Percentiles rank a stretch among this genome's conserved stretches.
These are phyloP conservation scores for Eremothecium cymbalariae DNA, from an alignment of 1,139 yeast genomes.

Conservation along the genomic window DNA sequence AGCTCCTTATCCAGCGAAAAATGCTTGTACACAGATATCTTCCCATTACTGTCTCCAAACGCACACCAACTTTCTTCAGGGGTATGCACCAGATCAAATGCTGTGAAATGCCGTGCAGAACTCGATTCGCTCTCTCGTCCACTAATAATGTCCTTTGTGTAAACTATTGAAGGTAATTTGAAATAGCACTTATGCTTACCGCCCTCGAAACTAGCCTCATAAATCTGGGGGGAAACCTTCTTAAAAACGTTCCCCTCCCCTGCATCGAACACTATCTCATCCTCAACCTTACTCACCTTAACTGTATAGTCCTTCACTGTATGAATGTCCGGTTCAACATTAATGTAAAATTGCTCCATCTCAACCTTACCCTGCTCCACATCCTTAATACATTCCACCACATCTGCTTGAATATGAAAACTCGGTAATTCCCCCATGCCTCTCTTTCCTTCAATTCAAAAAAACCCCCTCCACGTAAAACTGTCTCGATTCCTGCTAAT, in stretches of 20 bases:
- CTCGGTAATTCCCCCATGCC: conserved; percentile 2
- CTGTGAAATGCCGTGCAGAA: too few species aligned
- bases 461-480: background rate
- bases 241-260: conserved; percentile 14
- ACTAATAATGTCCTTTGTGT: too few species aligned
- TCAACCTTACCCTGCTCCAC: conserved; percentile 23
- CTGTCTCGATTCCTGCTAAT: background rate
- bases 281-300: conserved; percentile 11
- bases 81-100: background rate
- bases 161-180: conserved; percentile 12
- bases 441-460: background rate
- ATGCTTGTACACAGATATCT: conserved; percentile 25
- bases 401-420: conserved; percentile 37
- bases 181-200: conserved; percentile 11
- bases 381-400: conserved; percentile 38
- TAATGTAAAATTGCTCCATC: conserved; percentile 38
- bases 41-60: conserved; percentile 42
- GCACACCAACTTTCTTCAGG: conserved; percentile 19
- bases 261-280: conserved; percentile 11
- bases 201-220: conserved; percentile 15
- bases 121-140: too few species aligned
- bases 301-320: conserved; percentile 30
- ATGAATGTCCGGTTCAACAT: conserved; percentile 30
- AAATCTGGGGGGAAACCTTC: conserved; percentile 6
- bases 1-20: conserved; percentile 19